phyloP scores from a whole-genome alignment of 2,329 filamentous ascomycete species.

The Camillea tinctor region DNA sequence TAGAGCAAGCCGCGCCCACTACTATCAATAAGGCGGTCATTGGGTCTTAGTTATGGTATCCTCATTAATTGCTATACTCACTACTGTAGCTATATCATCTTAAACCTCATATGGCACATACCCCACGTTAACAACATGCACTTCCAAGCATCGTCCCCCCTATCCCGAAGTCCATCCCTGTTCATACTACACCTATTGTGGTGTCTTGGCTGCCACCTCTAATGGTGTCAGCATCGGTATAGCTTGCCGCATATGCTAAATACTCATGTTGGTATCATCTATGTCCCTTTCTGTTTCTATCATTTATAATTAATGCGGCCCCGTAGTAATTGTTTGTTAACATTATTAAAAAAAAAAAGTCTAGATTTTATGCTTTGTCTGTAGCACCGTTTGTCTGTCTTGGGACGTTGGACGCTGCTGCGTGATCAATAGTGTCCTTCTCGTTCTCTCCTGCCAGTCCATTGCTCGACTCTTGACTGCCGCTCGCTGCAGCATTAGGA shows the following conservation, averaged over 20 bases:
- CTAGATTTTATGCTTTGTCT: constrained; percentile 17
- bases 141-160: background rate
- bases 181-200: background rate
- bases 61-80: background rate
- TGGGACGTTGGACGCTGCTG: constrained; percentile 36
- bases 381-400: constrained; percentile 25
- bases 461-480: constrained; percentile 18
- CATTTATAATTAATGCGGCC: background rate
- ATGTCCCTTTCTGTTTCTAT: background rate
- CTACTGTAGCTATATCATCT: background rate
- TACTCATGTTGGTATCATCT: background rate
- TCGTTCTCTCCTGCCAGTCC: constrained; percentile 26
- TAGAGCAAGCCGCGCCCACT: too few species aligned
- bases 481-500: constrained; percentile 9
- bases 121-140: background rate
- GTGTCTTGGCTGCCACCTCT: background rate
- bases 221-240: background rate
- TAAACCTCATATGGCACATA: background rate
- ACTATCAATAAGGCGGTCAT: background rate
- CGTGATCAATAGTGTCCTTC: constrained; percentile 34
- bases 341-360: background rate
- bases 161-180: background rate
- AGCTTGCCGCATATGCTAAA: background rate
- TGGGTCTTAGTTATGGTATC: background rate
- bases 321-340: background rate